Evolutionary conservation across 106 monocot genomes (phyloP).

Genomic region (Acorus calamus): DNA sequence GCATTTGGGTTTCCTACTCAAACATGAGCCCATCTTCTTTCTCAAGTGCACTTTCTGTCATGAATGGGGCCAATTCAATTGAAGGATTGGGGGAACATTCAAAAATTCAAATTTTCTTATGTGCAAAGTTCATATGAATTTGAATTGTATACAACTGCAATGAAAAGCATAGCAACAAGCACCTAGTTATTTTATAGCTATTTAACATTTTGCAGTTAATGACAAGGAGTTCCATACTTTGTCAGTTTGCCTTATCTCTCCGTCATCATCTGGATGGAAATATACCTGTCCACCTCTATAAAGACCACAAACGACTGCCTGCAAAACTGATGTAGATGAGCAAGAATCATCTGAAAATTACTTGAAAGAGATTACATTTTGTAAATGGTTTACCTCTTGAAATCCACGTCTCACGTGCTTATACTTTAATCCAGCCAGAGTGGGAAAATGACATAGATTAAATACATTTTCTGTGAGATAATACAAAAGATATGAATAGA

Average conservation of each 20-base stretch:
- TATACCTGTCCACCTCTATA: conserved; percentile 59
- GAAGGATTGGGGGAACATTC: too few species aligned
- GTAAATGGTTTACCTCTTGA: conserved; percentile 40
- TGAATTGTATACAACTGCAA: too few species aligned
- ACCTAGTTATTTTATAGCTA: too few species aligned
- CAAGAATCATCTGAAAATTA: conserved; percentile 3
- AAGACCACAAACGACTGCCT: conserved; percentile 87
- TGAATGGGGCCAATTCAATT: too few species aligned
- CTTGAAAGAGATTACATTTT: not conserved
- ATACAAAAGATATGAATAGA: conserved; percentile 5
- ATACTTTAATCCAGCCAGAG: conserved; percentile 58
- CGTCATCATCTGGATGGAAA: conserved; percentile 86
- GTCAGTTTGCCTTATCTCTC: conserved; percentile 61
- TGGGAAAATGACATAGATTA: conserved; percentile 49
- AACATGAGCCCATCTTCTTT: too few species aligned
- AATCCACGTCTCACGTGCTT: conserved; percentile 49
- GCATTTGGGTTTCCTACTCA: too few species aligned
- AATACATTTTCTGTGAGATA: conserved; percentile 80
- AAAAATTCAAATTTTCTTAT: too few species aligned
- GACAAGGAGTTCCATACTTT: conserved; percentile 39
- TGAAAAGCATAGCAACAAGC: too few species aligned
- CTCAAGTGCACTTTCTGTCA: too few species aligned
- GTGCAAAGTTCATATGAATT: too few species aligned
- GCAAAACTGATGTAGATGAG: conserved; percentile 8
- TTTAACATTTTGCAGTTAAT: not conserved